Base-by-base conservation (phyloP, 148 eudicot genomes). In the Fagopyrum tataricum region DNA sequence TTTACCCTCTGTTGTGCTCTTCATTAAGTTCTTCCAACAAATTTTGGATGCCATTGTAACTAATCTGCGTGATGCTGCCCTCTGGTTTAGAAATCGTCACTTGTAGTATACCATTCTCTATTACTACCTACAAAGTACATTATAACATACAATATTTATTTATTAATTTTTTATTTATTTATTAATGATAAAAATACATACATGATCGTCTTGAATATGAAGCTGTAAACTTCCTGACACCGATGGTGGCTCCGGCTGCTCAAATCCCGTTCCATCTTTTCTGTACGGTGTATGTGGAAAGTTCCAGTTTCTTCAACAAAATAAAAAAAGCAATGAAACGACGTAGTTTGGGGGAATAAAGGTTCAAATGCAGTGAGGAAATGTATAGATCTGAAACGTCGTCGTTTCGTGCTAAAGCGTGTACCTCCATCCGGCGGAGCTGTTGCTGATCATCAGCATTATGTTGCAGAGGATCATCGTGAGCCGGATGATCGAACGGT, bases 1-100 rank as follows among this genome's bases (percentile, higher is more conserved):
- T 6, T 48, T 91, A 89, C 96, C 98, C 98, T 74, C 98, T 85
- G 75, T 88, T 69, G 2, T 82, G 55, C 40, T 82, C 85, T 1
- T 74, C 52, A 47, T 88, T 88, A 26, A 78, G 74, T 9, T 78
- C 76, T 77, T 91, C 97, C 0, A 95, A 72, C 78, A 91, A 78
- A 67, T 91, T 91, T 0, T 83, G 81, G 14, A 87, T 84, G 69
- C 91, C 89, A 64, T 85, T 85, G 69, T 70, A 70, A 70, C 51
- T 70, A 9, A 70, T 70, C 17, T 46, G 72, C 5, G 72, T 70
- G 15, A 70, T 70, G 39, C 52, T 10, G 5, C 72, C 72, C 48
- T 10, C 72, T 18, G 72, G 72, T 26, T 70, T 70, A 8, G 72
- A 70, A 13, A 70, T 42, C 49, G 49, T 70, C 52, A 70, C 72